Evolutionary conservation across 2,329 filamentous ascomycete species (phyloP), one percentile per base, ranked within the genome.

Genomic region (Nectriaceae sp.): DNA sequence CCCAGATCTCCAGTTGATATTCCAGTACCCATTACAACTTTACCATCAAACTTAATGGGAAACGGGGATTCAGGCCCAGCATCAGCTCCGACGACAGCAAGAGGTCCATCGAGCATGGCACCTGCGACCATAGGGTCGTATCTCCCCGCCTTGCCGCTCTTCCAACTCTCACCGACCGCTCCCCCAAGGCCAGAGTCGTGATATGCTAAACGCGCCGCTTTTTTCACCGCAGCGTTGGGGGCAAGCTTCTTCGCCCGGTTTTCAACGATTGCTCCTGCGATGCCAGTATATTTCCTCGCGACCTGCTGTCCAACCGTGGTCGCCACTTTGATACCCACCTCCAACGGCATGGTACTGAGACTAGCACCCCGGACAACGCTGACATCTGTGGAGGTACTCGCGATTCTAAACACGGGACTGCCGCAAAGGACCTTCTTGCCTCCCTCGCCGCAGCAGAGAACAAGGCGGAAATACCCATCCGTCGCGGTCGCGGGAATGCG

Each of bases 401-500:
- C 78, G n/a, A 89, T 72, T 15, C 86, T 77, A 55, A 89, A 89
- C 0, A 87, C 78, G 0, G 86, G 85, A 52, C 84, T 87, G 0
- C 78, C 76, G 50, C 85, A 88, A 0, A 89, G 74, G 0, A 79
- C 72, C 56, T 80, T 84, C 55, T 78, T 80, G 13, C 54, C 55
- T 3, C 61, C 57, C 2, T 57, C 50, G 0, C 69, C 79, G 1
- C 73, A 66, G 52, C 84, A 88, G 8, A 89, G 70, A 0, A 88
- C 79, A 4, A 89, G 70, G 11, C 85, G 81, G 46, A 88, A 84
- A 60, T 89, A 89, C 0, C 86, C 86, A 62, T 89, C 86, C 0
- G 73, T 73, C 0, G 82, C 82, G 0, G 79, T 73, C 0, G 80
- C 80, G 0, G 86, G 86, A 38, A 89, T 83, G 3, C 85, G 76